Conservation (phyloP, 208 protist species). For the Tritrichomonas musculus region DNA sequence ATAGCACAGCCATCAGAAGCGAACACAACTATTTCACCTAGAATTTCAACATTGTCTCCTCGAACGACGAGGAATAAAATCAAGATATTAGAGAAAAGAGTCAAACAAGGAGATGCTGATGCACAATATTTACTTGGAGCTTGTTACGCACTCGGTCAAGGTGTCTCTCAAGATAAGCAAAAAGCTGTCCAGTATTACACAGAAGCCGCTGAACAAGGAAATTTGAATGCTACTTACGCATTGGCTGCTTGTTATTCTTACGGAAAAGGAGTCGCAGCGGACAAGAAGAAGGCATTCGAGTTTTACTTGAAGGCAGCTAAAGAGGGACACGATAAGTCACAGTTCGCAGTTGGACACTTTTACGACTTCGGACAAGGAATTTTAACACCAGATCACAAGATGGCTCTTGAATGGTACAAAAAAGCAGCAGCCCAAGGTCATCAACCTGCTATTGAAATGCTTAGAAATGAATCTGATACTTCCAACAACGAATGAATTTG, state of each 20-base stretch:
- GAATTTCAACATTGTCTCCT: no score
- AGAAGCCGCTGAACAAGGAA: neutral
- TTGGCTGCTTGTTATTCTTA: constrained; percentile 13
- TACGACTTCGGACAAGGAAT: constrained; percentile 13
- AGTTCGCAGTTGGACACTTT: neutral
- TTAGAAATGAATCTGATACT: no score
- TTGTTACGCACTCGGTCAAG: constrained; percentile 37
- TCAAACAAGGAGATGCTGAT: neutral
- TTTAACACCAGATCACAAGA: neutral
- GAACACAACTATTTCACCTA: no score
- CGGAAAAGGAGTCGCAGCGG: constrained; percentile 12
- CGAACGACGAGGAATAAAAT: no score
- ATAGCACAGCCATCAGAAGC: no score
- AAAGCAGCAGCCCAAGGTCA: constrained; percentile 21
- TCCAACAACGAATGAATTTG: no score
- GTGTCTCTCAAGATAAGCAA: neutral
- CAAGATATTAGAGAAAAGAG: no score
- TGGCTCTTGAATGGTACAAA: neutral
- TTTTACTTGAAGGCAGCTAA: neutral
- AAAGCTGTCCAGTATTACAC: constrained; percentile 34
- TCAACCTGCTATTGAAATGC: neutral
- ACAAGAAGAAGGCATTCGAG: neutral
- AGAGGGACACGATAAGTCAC: neutral
- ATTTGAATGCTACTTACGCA: constrained; percentile 33
- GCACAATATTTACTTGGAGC: constrained; percentile 35